Conservation (phyloP, 1,284 basidiomycete genomes). For the Athelia psychrophila region DNA sequence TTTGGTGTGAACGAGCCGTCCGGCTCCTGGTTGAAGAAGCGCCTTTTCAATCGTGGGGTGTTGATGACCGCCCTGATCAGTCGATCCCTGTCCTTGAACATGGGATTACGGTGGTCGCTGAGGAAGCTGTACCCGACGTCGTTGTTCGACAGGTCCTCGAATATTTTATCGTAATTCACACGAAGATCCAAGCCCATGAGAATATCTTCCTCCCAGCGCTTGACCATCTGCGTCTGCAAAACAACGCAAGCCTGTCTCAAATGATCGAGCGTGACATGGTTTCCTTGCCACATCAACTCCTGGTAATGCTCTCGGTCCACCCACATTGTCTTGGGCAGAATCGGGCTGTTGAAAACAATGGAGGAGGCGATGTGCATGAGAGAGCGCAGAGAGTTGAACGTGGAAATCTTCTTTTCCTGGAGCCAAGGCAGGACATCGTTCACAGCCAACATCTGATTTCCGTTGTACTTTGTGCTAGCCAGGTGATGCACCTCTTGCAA, state of each 20-base stretch:
- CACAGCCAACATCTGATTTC: not conserved
- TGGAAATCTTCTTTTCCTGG: constrained; percentile 17
- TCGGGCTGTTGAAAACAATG: constrained; percentile 13
- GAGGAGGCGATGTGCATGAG: constrained; percentile 21
- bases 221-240: constrained; percentile 9
- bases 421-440: constrained; percentile 9
- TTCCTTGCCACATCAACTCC: constrained; percentile 17
- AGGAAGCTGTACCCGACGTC: constrained; percentile 17
- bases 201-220: too few species aligned
- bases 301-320: constrained; percentile 8
- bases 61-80: too few species aligned
- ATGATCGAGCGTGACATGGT: constrained; percentile 8
- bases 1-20: too few species aligned
- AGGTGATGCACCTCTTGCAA: constrained; percentile 13
- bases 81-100: not conserved
- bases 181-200: not conserved
- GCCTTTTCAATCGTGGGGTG: too few species aligned
- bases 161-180: constrained; percentile 10
- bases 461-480: not conserved
- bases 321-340: constrained; percentile 23
- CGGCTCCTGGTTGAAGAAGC: too few species aligned
- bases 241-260: constrained; percentile 12
- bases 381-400: constrained; percentile 15
- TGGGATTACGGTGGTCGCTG: constrained; percentile 6
- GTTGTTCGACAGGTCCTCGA: constrained; percentile 15